phyloP scores from a whole-genome alignment of 2,329 filamentous ascomycete species.

The Neofusicoccum laricinum region DNA sequence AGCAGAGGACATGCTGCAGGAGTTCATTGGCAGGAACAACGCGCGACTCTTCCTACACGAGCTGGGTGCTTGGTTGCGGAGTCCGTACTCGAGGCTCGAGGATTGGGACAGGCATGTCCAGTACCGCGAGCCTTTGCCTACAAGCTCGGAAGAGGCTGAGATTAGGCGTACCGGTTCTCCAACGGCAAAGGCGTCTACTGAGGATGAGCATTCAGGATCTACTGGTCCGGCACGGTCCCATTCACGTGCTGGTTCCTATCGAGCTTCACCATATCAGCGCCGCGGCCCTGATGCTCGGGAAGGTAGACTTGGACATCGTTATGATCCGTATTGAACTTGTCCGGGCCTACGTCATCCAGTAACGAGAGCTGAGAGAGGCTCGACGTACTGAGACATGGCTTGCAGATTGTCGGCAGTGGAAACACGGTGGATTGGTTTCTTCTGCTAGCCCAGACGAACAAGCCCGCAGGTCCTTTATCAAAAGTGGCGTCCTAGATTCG shows the following conservation, averaged over 20 bases:
- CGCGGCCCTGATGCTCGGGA: neutral
- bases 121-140: constrained; percentile 48
- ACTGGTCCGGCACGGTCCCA: neutral
- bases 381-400: no score
- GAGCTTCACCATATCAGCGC: constrained; percentile 6
- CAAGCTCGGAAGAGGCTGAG: neutral
- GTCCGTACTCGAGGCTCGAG: constrained; percentile 67
- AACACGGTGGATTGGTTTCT: no score
- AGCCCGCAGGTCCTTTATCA: no score
- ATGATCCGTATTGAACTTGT: neutral
- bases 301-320: neutral
- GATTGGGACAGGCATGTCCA: constrained; percentile 82
- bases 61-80: constrained; percentile 75
- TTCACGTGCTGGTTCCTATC: neutral
- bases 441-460: no score
- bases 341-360: neutral
- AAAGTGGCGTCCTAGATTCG: no score
- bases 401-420: no score
- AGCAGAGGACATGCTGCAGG: constrained; percentile 73
- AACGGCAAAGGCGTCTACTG: neutral
- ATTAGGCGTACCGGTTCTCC: neutral
- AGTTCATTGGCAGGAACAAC: constrained; percentile 74
- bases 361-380: no score
- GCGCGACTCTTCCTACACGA: constrained; percentile 81
- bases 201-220: neutral